phyloP scores from a whole-genome alignment of 139 green algal genomes.

The Ettlia oleoabundans region DNA sequence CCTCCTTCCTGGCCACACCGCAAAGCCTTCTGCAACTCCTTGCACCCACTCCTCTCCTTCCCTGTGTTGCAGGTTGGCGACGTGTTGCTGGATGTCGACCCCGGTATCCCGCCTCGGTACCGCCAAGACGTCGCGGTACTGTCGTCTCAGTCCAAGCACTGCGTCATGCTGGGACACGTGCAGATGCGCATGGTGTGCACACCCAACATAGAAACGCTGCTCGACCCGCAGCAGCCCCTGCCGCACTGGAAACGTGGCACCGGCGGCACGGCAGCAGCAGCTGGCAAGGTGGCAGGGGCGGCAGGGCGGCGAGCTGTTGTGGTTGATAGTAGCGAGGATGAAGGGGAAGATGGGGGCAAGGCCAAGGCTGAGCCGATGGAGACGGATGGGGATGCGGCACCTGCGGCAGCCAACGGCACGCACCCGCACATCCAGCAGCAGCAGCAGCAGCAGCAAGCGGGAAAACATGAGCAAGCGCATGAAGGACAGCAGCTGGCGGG shows the following conservation, averaged over 20 bases:
- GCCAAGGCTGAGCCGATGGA: slow-evolving; percentile 17
- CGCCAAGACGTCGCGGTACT: slow-evolving; percentile 68
- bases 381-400: slow-evolving; percentile 7
- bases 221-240: slow-evolving; percentile 36
- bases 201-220: slow-evolving; percentile 65
- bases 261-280: background rate
- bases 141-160: slow-evolving; percentile 36
- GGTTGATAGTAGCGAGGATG: background rate
- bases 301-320: background rate
- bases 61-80: slow-evolving; percentile 62
- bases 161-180: slow-evolving; percentile 61
- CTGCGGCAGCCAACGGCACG: slow-evolving; percentile 1
- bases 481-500: background rate
- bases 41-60: background rate
- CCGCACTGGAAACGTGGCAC: background rate
- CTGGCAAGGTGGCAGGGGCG: too few species aligned
- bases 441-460: slow-evolving; percentile 14
- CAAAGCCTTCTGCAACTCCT: background rate
- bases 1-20: too few species aligned
- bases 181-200: slow-evolving; percentile 58
- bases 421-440: background rate
- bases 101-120: slow-evolving; percentile 56
- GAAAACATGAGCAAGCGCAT: background rate
- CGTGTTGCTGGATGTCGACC: slow-evolving; percentile 71
- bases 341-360: background rate